Evolutionary conservation across 495 filamentous ascomycete species (phyloP).

Genomic region (Penicillium pancosmium): DNA sequence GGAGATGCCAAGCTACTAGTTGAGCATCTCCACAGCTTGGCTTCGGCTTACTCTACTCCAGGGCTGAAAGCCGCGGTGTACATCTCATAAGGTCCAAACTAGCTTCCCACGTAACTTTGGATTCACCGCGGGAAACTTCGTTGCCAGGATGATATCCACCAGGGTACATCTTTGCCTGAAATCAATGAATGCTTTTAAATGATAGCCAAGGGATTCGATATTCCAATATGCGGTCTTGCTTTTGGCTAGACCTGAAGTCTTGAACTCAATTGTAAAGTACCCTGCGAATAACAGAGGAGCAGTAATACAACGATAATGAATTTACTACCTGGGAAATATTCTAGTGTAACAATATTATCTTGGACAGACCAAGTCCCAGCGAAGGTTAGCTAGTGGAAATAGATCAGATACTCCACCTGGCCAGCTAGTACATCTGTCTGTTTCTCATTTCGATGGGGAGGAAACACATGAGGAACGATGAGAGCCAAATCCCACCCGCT

Average conservation of each 20-base stretch:
- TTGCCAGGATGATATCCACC: not conserved
- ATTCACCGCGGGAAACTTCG: slow-evolving; percentile 1
- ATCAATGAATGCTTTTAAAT: not conserved
- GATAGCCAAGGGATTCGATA: not conserved
- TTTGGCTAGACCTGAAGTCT: no score
- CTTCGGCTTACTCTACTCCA: not conserved
- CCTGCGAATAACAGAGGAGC: not conserved
- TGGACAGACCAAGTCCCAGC: not conserved
- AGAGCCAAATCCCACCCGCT: slow-evolving; percentile 17
- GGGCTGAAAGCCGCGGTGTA: not conserved
- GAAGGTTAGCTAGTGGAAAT: no score
- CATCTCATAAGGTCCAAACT: not conserved
- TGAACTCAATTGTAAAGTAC: no score
- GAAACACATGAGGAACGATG: slow-evolving; percentile 16
- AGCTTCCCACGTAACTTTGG: slow-evolving; percentile 4
- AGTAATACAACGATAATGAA: not conserved
- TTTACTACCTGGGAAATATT: not conserved
- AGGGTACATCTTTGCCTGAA: not conserved
- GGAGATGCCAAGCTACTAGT: not conserved
- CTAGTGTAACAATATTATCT: not conserved
- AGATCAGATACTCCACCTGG: not conserved
- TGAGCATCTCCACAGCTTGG: slow-evolving; percentile 1
- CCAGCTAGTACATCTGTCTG: slow-evolving; percentile 13
- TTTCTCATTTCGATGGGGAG: slow-evolving; percentile 15
- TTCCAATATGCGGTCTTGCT: no score